Conservation (phyloP, 192 early-diverging fungal genomes). For the Rhizophagus clarus region DNA sequence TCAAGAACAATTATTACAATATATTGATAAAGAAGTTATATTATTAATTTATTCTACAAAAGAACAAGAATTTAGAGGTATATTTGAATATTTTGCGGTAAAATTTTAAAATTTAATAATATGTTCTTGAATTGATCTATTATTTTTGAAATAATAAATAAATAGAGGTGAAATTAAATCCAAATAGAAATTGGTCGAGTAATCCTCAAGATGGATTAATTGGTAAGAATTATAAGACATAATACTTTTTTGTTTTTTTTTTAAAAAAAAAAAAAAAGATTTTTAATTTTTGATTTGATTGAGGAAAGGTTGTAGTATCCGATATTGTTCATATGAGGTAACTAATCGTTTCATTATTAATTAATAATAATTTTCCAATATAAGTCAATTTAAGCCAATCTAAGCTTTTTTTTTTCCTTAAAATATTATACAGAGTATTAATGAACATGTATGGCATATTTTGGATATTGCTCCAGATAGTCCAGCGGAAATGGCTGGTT, state of each 20-base stretch:
- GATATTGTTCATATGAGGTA: slow-evolving; percentile 68
- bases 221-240: slow-evolving; percentile 32
- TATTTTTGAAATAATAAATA: not conserved
- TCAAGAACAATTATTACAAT: slow-evolving; percentile 46
- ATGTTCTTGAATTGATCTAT: no score
- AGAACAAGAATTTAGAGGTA: slow-evolving; percentile 55
- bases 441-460: slow-evolving; percentile 68
- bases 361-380: not conserved
- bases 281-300: not conserved
- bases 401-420: slow-evolving; percentile 8
- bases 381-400: no score
- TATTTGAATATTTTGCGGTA: not conserved
- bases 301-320: slow-evolving; percentile 57
- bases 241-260: not conserved
- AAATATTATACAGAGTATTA: slow-evolving; percentile 36
- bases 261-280: not conserved
- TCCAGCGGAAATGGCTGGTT: slow-evolving; percentile 69
- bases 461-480: slow-evolving; percentile 67
- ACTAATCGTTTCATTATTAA: slow-evolving; percentile 19
- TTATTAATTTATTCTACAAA: slow-evolving; percentile 63
- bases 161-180: slow-evolving; percentile 39
- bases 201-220: slow-evolving; percentile 44
- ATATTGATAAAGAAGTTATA: slow-evolving; percentile 49
- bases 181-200: slow-evolving; percentile 36
- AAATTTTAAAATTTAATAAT: not conserved